Evolutionary conservation across 2,329 filamentous ascomycete species (phyloP), one percentile per base, ranked within the genome.

Genomic region (Clarireedia paspali): DNA sequence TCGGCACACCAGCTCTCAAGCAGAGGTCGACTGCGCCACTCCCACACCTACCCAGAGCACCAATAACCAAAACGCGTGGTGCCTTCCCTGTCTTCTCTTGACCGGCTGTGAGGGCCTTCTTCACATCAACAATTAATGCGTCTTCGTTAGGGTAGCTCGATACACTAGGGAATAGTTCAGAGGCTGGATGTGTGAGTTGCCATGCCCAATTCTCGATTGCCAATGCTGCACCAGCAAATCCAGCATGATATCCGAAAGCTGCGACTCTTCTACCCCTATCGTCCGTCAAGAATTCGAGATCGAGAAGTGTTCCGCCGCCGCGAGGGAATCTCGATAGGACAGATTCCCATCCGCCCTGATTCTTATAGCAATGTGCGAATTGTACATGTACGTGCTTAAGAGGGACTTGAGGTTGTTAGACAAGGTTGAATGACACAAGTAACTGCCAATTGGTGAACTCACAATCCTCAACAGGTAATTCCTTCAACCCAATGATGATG

Each of bases 231-330:
- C 78, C 76, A 53, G 87, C 84, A 68, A 88, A 94, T 20, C 89
- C 89, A 30, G 89, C 89, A 59, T 85, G 82, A 71, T 84, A 88
- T 58, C 77, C 74, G 57, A 75, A 74, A 6, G 75, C 75, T 65
- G 85, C 85, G 1, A 91, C 84, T 59, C 88, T 76, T 47, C 87
- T 77, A 39, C 88, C 88, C 30, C 75, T 78, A 61, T 85, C 81
- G 63, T 95, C 87, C 40, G 82, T 81, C 39, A 96, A 77, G 70
- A 96, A 96, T 70, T 96, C 91, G 39, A 96, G 80, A 67, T 96
- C 91, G 57, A 91, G 82, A 14, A 96, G 81, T 0, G 82, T 85
- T 63, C 89, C 89, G 54, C 84, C 83, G 57, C 89, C 90, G 24
- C 83, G 80, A 27, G 87, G 80, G 71, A 91, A 96, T 55, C 91